A percentile compares a stretch with the other conserved stretches of the same genome.
These are phyloP conservation scores for Novymonas esmeraldas DNA, from an alignment of 208 protist species.

Conservation along the genomic window DNA sequence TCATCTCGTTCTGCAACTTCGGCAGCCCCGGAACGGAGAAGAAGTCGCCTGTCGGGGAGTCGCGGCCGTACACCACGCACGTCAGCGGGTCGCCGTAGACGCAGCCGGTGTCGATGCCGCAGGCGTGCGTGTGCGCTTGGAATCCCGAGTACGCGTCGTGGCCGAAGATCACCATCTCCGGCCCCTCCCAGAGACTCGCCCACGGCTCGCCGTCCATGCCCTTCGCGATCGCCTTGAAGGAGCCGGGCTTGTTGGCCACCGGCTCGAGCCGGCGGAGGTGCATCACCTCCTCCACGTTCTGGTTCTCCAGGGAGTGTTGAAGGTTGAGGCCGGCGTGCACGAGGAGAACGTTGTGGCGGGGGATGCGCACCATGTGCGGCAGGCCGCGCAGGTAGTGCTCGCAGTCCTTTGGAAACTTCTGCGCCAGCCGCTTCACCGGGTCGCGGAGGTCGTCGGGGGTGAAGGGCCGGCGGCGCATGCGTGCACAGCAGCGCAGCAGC, in stretches of 20 bases:
- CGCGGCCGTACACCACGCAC: conserved; percentile 64
- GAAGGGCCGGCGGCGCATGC: conserved; percentile 48
- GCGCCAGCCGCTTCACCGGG: conserved; percentile 80
- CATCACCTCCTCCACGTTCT: conserved; percentile 84
- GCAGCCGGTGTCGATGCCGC: conserved; percentile 91
- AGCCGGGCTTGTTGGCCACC: conserved; percentile 21
- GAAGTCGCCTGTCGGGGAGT: conserved; percentile 51
- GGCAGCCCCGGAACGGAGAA: conserved; percentile 75
- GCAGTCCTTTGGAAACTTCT: conserved; percentile 67
- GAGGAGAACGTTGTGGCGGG: conserved; percentile 79
- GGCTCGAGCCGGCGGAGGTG: conserved; percentile 78
- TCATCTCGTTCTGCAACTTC: conserved; percentile 63
- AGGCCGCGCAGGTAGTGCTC: conserved; percentile 82
- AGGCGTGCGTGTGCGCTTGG: conserved; percentile 70
- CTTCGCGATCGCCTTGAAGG: conserved; percentile 66
- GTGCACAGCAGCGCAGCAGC: conserved; percentile 67
- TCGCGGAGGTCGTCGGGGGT: conserved; percentile 62
- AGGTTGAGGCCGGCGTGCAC: conserved; percentile 89
- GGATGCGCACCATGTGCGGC: conserved; percentile 85
- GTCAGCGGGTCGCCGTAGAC: conserved; percentile 87
- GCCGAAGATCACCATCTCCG: conserved; percentile 87
- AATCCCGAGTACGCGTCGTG: conserved; percentile 87
- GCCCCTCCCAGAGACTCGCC: conserved; percentile 77
- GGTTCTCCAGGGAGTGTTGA: conserved; percentile 54
- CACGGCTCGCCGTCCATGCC: conserved; percentile 63